phyloP scores from a whole-genome alignment of 2,329 filamentous ascomycete genomes.

The Zopfia rhizophila region DNA sequence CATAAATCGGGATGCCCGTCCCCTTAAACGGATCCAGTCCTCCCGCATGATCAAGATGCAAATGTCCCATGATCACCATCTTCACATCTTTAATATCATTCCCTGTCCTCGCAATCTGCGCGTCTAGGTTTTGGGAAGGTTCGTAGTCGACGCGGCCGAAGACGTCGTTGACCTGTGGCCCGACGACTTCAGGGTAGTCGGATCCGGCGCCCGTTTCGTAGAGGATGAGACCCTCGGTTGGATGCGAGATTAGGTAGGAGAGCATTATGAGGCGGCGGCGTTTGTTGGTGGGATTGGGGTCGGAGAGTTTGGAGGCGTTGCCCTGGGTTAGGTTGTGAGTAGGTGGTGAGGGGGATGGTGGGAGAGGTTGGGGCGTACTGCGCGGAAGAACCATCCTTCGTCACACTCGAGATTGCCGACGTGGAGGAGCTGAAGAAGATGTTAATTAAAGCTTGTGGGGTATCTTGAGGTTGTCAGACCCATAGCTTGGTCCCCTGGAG shows the following conservation, averaged over 20 bases:
- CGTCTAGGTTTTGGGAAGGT: conserved; percentile 31
- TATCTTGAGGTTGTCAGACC: conserved; percentile 25
- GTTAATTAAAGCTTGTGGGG: neutral
- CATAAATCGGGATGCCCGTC: conserved; percentile 48
- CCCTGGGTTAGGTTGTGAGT: conserved; percentile 23
- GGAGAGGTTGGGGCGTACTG: conserved; percentile 20
- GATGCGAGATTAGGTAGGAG: conserved; percentile 39
- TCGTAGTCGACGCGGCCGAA: conserved; percentile 44
- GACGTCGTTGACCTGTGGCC: conserved; percentile 43
- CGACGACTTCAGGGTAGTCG: conserved; percentile 42
- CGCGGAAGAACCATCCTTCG: conserved; percentile 49
- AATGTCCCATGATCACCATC: conserved; percentile 50
- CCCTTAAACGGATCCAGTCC: conserved; percentile 47
- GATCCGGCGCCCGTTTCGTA: conserved; percentile 49
- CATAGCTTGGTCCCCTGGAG: conserved; percentile 49
- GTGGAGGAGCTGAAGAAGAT: conserved; percentile 38
- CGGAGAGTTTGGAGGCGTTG: conserved; percentile 38
- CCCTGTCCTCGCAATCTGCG: conserved; percentile 41
- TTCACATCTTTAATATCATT: conserved; percentile 49
- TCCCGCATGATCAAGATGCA: conserved; percentile 51
- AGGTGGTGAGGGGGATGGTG: neutral
- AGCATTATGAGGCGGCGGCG: conserved; percentile 46
- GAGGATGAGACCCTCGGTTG: conserved; percentile 48
- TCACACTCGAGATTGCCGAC: conserved; percentile 49
- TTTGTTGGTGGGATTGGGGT: conserved; percentile 33